Percentiles rank a stretch among this genome's conserved stretches.
Evolutionary conservation across 2,329 filamentous ascomycete genomes (phyloP).

Genomic region (Pseudogymnoascus sp.): DNA sequence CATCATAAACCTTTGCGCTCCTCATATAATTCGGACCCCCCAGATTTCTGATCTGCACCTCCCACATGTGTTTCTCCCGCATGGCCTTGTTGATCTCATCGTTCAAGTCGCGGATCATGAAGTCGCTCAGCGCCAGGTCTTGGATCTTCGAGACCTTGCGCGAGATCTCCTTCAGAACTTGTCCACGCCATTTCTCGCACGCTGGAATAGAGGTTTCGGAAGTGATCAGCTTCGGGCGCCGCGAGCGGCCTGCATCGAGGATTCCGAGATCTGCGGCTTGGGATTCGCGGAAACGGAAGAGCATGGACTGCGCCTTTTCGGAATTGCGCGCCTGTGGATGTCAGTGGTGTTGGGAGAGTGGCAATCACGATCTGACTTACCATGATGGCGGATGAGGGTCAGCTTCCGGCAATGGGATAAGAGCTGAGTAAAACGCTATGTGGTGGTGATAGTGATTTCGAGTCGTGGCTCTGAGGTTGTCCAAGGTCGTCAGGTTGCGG

Average conservation of each 20-base stretch:
- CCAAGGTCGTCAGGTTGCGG: background rate
- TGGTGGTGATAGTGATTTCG: background rate
- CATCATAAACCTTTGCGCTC: slow-evolving; percentile 47
- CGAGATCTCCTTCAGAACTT: slow-evolving; percentile 93
- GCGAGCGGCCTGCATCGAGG: slow-evolving; percentile 82
- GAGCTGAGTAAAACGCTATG: background rate
- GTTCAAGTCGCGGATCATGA: slow-evolving; percentile 94
- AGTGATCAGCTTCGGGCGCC: slow-evolving; percentile 85
- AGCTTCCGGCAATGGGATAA: background rate
- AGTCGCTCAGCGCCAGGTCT: slow-evolving; percentile 84
- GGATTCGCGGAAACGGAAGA: slow-evolving; percentile 97
- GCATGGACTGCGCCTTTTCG: slow-evolving; percentile 99
- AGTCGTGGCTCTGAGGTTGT: background rate
- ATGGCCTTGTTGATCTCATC: slow-evolving; percentile 99
- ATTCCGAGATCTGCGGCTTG: slow-evolving; percentile 95
- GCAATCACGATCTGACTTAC: slow-evolving; percentile 14
- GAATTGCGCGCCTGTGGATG: slow-evolving; percentile 75
- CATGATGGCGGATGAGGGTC: slow-evolving; percentile 21
- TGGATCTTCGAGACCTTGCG: slow-evolving; percentile 97
- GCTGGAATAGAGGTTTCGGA: slow-evolving; percentile 73
- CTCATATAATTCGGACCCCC: slow-evolving; percentile 55
- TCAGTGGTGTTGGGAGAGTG: background rate
- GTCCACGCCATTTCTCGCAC: slow-evolving; percentile 97
- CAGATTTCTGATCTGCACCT: slow-evolving; percentile 87
- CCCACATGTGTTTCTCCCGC: slow-evolving; percentile 99